These are phyloP conservation scores for Blastobotrys apis DNA, from an alignment of 1,139 yeast species.

Conservation along the genomic window DNA sequence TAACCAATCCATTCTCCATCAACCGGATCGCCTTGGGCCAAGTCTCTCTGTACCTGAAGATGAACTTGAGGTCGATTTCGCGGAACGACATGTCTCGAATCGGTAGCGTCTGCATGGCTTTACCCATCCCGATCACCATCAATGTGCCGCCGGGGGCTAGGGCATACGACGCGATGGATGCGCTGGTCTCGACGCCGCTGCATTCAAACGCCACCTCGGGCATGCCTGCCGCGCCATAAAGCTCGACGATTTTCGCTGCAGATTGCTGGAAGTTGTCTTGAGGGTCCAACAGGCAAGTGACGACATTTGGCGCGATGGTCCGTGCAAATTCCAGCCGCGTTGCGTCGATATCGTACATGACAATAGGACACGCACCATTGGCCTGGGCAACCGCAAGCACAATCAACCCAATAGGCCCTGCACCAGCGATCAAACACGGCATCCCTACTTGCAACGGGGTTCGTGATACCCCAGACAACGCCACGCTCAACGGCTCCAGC, in stretches of 20 bases:
- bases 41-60: slow-evolving; percentile 5
- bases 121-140: too few species aligned
- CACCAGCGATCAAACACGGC: slow-evolving; percentile 5
- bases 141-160: too few species aligned
- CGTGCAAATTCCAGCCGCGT: slow-evolving; percentile 9
- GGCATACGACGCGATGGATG: too few species aligned
- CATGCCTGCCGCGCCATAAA: not conserved
- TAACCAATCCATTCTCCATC: slow-evolving; percentile 1
- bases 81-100: slow-evolving; percentile 2
- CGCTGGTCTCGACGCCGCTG: too few species aligned
- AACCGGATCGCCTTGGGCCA: slow-evolving; percentile 9
- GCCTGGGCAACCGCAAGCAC: slow-evolving; percentile 8
- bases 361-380: slow-evolving; percentile 7
- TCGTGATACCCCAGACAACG: slow-evolving; percentile 27
- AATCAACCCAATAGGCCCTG: slow-evolving; percentile 11
- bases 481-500: slow-evolving; percentile 85
- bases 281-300: not conserved
- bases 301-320: slow-evolving; percentile 6
- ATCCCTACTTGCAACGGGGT: slow-evolving; percentile 2
- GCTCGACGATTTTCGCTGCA: slow-evolving; percentile 1
- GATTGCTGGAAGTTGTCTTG: not conserved
- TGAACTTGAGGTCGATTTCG: slow-evolving; percentile 7
- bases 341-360: slow-evolving; percentile 5
- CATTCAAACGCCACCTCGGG: too few species aligned
- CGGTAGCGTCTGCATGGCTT: too few species aligned